Evolutionary conservation across 1,139 yeast species (phyloP), one percentile per base, ranked within the genome.

Genomic region (Yamadazyma blattariae): DNA sequence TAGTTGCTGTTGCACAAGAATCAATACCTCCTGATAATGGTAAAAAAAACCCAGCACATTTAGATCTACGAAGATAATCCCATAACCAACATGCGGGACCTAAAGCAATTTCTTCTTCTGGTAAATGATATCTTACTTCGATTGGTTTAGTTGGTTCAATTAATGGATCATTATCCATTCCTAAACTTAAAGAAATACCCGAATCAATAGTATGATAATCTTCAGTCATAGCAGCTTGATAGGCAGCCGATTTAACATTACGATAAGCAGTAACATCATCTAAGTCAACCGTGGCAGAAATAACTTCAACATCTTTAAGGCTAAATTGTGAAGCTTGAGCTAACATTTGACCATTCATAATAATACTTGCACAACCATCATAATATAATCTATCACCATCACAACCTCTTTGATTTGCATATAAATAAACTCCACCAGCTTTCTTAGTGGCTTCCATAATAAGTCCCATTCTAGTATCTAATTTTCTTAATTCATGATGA

Each of bases 51-150:
- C 99, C 99, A 0, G 90, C 89, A 39, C 92, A 84, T 46, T 77
- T 77, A 45, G 95, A 87, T 47, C 98, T 77, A 55, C 99, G 74
- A 43, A 92, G 71, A 54, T 92, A 92, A 57, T 92, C 99, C 99
- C 99, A 92, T 45, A 92, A 61, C 99, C 99, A 92, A 57, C 98
- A 92, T 0, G 99, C 98, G 1, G 98, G 99, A 0, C 98, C 98
- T 34, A 86, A 67, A 0, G 98, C 97, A 44, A 92, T 90, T 59
- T 92, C 99, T 58, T 92, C 97, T 52, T 89, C 95, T 2, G 97
- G 96, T 3, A 68, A 55, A 58, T 86, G 95, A 51, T 84, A 84
- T 32, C 67, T 69, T 27, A 83, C 71, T 5, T 67, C 68, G 23
- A 62, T 57, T 2, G 71, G 52, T 24, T 54, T 49, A 0, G 95